phyloP scores from a whole-genome alignment of 2,329 filamentous ascomycete genomes.

The Monilinia fructigena region DNA sequence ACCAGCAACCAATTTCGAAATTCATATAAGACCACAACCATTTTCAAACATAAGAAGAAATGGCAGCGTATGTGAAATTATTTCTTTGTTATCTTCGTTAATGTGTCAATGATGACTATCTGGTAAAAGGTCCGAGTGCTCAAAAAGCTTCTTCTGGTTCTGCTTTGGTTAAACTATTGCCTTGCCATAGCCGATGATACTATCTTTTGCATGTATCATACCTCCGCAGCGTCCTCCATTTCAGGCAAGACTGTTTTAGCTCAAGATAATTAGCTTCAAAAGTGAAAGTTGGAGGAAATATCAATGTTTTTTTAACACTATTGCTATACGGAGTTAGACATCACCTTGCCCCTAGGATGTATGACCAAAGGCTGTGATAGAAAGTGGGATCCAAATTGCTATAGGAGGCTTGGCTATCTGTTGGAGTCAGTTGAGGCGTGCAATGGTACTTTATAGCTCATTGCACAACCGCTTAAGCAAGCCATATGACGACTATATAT shows the following conservation, averaged over 20 bases:
- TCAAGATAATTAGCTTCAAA: constrained; percentile 33
- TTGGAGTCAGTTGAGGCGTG: constrained; percentile 29
- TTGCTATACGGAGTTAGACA: constrained; percentile 55
- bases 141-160: constrained; percentile 48
- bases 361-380: constrained; percentile 60
- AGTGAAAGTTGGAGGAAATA: constrained; percentile 38
- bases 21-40: not conserved
- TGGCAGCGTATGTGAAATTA: constrained; percentile 23
- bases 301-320: constrained; percentile 37
- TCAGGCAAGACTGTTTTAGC: constrained; percentile 38
- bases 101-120: constrained; percentile 51
- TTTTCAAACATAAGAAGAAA: constrained; percentile 9
- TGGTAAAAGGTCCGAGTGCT: constrained; percentile 67
- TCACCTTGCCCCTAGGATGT: constrained; percentile 46
- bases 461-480: constrained; percentile 39
- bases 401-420: not conserved
- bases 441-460: constrained; percentile 23
- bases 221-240: constrained; percentile 33
- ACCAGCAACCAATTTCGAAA: constrained; percentile 7
- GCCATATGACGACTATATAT: constrained; percentile 44
- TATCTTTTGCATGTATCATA: constrained; percentile 25
- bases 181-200: constrained; percentile 32
- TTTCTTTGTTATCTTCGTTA: constrained; percentile 1
- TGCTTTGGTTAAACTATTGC: constrained; percentile 34
- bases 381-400: constrained; percentile 41